phyloP scores from a whole-genome alignment of 805 yeast species.

The Limtongia smithiae region DNA sequence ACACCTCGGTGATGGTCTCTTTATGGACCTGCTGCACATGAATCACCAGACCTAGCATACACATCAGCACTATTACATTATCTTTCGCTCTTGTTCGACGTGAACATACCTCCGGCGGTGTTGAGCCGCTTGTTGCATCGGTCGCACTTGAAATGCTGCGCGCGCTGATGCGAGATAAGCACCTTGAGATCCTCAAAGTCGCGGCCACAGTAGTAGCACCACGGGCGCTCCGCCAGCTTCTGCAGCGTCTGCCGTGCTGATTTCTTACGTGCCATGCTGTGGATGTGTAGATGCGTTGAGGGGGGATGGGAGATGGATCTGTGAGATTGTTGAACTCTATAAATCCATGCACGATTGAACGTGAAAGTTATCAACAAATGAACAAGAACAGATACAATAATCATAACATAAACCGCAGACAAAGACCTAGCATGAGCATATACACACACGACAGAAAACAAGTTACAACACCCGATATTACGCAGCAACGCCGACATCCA shows the following conservation, averaged over 20 bases:
- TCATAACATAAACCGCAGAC: too few species aligned
- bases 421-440: too few species aligned
- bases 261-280: constrained; percentile 28
- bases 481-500: constrained; percentile 13
- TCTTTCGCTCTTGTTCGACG: too few species aligned
- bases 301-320: too few species aligned
- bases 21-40: constrained; percentile 32
- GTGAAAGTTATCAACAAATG: too few species aligned
- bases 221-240: constrained; percentile 28
- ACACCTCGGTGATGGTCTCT: constrained; percentile 22
- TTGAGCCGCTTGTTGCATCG: constrained; percentile 29
- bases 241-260: constrained; percentile 17
- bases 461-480: too few species aligned
- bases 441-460: too few species aligned
- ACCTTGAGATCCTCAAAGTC: constrained; percentile 32
- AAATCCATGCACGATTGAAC: too few species aligned
- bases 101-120: constrained; percentile 30
- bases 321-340: too few species aligned
- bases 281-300: too few species aligned
- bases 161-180: constrained; percentile 31
- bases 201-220: constrained; percentile 33
- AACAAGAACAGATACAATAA: too few species aligned
- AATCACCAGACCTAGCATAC: constrained; percentile 20
- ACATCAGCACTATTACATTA: neutral
- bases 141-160: constrained; percentile 31